Evolutionary conservation across 2,329 filamentous ascomycete species (phyloP).

Genomic region (Celoporthe dispersa): DNA sequence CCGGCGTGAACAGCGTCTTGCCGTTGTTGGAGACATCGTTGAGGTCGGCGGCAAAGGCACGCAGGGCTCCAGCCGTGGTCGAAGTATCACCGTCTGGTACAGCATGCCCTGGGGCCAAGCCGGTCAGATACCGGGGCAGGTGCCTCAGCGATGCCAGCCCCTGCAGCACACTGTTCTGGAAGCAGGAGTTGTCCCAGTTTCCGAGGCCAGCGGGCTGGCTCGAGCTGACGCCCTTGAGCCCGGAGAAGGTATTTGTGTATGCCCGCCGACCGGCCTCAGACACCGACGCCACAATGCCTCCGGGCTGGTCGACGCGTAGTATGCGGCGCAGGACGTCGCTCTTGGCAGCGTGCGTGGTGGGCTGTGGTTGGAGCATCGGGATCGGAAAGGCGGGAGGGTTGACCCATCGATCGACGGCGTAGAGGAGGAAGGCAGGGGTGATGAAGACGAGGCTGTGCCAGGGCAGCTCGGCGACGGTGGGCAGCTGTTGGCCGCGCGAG

Average conservation of each 20-base stretch:
- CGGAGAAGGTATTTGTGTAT: constrained; percentile 56
- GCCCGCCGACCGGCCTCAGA: constrained; percentile 62
- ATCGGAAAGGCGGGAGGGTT: constrained; percentile 50
- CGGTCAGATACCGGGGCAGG: constrained; percentile 68
- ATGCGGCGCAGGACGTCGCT: constrained; percentile 67
- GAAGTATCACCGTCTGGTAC: constrained; percentile 23
- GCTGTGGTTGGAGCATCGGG: constrained; percentile 43
- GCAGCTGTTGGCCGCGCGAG: constrained; percentile 32
- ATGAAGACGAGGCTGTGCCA: constrained; percentile 66
- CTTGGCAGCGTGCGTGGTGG: constrained; percentile 60
- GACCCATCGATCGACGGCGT: constrained; percentile 60
- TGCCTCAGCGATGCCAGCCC: constrained; percentile 76
- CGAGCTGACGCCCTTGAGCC: constrained; percentile 44
- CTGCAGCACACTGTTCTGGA: constrained; percentile 95
- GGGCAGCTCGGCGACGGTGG: constrained; percentile 50
- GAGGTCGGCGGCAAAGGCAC: constrained; percentile 70
- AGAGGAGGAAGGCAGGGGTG: constrained; percentile 61
- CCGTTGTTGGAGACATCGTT: constrained; percentile 74
- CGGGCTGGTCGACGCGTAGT: constrained; percentile 59
- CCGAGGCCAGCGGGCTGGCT: constrained; percentile 71
- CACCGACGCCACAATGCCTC: constrained; percentile 59
- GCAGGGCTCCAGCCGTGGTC: constrained; percentile 55
- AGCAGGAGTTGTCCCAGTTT: constrained; percentile 95
- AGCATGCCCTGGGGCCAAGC: constrained; percentile 39
- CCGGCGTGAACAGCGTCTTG: constrained; percentile 78